Evolutionary conservation across 768 basidiomycete species (phyloP), one percentile per base, ranked within the genome.

Genomic region (Rhodotorula paludigena): DNA sequence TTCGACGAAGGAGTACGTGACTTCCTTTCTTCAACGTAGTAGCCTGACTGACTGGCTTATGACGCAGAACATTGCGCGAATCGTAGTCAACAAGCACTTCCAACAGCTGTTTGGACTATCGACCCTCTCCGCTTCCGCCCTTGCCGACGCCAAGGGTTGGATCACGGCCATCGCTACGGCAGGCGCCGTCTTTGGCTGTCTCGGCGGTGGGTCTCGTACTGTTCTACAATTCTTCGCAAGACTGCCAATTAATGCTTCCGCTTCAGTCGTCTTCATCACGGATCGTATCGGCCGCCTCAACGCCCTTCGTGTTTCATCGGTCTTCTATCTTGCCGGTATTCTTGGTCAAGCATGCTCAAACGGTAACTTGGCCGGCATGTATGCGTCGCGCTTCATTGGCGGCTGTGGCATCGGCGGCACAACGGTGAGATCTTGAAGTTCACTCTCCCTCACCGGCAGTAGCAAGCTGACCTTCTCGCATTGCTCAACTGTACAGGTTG

Each of bases 1-100:
- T 55, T 55, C 38, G 54, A 55, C 54, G 54, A 55, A 28, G 54
- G 54, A n/a, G n/a, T n/a, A n/a, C n/a, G 54, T 53, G 35, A 20
- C 33, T 36, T 12, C 14, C 21, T 21, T n/a, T 33, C 52, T 35
- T 11, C 23, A 7, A 15, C 21, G 5, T 11, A 4, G 25, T 2
- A 5, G 4, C 10, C n/a, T 2, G 12, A 5, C 14, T 53, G 33
- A 20, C 35, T 18, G 33, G 11, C 7, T 35, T 53, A 9, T 14
- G 28, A 11, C 23, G 35, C 52, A 53, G 52, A 55, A 55, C n/a
- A 39, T 55, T 11, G 21, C 54, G 3, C 36, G 54, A 6, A 18
- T 39, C 23, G 39, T 55, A 25, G 54, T 55, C 25, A 55, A 55
- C 54, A 39, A n/a, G 20, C 16, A 55, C 23, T 55, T 55, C 38